phyloP scores from a whole-genome alignment of 148 eudicot species.

The Cornus florida region DNA sequence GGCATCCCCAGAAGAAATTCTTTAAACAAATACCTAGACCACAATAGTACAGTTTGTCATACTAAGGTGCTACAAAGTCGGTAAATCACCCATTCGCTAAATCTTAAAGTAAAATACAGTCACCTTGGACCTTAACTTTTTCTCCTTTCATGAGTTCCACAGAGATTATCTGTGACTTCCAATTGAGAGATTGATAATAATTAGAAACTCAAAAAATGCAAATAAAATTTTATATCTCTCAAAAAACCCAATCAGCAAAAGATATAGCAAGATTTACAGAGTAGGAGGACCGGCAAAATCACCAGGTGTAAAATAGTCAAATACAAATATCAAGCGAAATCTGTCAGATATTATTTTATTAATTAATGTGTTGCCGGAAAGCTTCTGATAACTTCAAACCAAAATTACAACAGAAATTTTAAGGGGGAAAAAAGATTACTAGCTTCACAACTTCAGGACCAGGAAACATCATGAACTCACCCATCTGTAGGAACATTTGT shows the following conservation, averaged over 20 bases:
- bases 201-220: neutral
- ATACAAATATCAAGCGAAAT: neutral
- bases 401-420: neutral
- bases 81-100: neutral
- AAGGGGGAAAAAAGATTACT: neutral
- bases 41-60: neutral
- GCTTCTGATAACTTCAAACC: neutral
- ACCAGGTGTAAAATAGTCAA: neutral
- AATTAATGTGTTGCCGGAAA: neutral
- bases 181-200: neutral
- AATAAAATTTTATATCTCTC: too few species aligned
- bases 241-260: neutral
- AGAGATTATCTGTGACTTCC: neutral
- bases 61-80: neutral
- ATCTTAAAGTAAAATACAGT: neutral
- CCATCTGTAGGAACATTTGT: conserved; percentile 63
- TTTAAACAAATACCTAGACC: too few species aligned
- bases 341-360: too few species aligned
- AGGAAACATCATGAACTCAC: conserved; percentile 39
- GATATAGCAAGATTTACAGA: neutral
- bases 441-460: neutral
- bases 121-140: neutral
- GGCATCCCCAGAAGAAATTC: neutral
- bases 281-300: neutral
- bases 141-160: neutral